phyloP scores from a whole-genome alignment of 192 early-diverging fungal genomes.

The Helicostylum pulchrum region DNA sequence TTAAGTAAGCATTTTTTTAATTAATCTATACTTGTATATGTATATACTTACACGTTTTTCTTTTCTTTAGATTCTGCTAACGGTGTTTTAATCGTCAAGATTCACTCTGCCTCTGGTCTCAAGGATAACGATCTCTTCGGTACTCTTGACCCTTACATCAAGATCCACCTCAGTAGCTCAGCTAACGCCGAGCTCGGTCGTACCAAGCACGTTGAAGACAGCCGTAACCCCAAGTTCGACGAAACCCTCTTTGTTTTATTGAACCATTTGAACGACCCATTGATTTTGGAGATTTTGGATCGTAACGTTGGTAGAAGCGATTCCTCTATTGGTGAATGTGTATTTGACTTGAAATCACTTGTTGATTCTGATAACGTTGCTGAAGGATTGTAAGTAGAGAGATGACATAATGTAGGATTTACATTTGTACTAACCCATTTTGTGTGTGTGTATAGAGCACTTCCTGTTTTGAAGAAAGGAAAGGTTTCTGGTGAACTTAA shows the following conservation, averaged over 20 bases:
- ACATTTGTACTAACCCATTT: too few species aligned
- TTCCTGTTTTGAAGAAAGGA: constrained; percentile 26
- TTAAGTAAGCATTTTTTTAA: constrained; percentile 41
- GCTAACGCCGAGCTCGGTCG: constrained; percentile 59
- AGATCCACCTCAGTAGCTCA: constrained; percentile 58
- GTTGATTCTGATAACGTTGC: constrained; percentile 38
- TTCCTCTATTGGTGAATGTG: constrained; percentile 62
- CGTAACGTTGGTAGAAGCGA: constrained; percentile 74
- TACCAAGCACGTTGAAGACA: constrained; percentile 70
- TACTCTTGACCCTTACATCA: constrained; percentile 85
- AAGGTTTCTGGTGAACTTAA: constrained; percentile 49
- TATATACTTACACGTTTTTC: not conserved
- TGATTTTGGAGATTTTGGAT: constrained; percentile 82
- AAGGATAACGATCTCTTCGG: constrained; percentile 87
- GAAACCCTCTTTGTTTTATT: constrained; percentile 76
- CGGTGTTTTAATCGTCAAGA: constrained; percentile 80
- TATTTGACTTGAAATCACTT: constrained; percentile 46
- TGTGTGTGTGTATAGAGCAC: too few species aligned
- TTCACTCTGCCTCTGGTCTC: constrained; percentile 78
- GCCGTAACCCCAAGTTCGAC: constrained; percentile 82
- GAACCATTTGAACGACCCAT: constrained; percentile 67
- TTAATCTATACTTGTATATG: not conserved
- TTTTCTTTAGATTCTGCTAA: constrained; percentile 59
- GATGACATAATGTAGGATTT: too few species aligned
- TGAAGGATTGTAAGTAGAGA: constrained; percentile 48